Base-by-base conservation (phyloP, 257 asterid species). In the Solanum chaucha region DNA sequence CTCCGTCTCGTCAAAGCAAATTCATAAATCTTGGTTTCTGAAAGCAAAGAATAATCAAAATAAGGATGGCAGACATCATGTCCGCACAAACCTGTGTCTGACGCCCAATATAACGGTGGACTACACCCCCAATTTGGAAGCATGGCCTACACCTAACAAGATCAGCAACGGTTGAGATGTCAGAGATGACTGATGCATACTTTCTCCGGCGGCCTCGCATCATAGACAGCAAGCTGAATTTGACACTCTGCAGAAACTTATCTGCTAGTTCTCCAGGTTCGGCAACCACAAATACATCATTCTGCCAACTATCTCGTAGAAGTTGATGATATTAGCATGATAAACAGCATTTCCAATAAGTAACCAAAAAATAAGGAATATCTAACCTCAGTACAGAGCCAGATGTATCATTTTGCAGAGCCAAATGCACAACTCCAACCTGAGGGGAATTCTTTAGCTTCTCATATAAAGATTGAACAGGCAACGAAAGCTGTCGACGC, bases 181-280 rank as follows among this genome's bases (percentile, higher is more conserved):
- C 91, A 71, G 96, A 65, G 71, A 97, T 91, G 46, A 89, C 88
- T 84, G 98, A 96, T 85, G 95, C 93, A 88, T 94, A 90, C 88
- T 93, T 94, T 91, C 97, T 95, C 90, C 92, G 90, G 80, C 93
- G 92, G 80, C 98, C 98, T 90, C 93, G 94, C 96, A 93, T 89
- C 96, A 93, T 92, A 35, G 96, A 90, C 85, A 95, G 83, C 93
- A 95, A 83, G 93, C 96, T 94, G 91, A 92, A 95, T 87, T 97
- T 97, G 82, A 95, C 98, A 88, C 93, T 91, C 92, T 93, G 98
- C 87, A 97, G 92, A 92, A 97, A 97, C 90, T 95, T 94, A 80
- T 95, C 98, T 10, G 99, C 99, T 83, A 92, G 91, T 89, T 95
- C 99, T 86, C 99, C 99, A 77, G 99, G 99, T 89, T 97, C 99